phyloP scores from a whole-genome alignment of 1,139 yeast species.

The Geotrichum reessii region DNA sequence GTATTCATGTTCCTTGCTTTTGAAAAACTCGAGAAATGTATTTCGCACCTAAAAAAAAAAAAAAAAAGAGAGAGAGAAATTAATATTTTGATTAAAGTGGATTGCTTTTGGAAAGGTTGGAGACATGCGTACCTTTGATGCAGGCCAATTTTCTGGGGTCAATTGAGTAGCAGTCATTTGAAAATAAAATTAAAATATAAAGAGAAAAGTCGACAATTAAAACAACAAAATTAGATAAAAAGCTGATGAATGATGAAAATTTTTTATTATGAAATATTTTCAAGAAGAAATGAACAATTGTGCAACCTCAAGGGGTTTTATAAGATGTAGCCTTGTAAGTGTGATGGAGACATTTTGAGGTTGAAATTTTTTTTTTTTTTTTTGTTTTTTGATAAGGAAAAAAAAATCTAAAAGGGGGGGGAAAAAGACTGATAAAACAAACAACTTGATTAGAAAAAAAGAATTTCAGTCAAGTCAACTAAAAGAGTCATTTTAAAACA shows the following conservation, averaged over 20 bases:
- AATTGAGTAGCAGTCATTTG: not conserved
- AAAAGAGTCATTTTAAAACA: not conserved
- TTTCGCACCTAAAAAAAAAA: conserved; percentile 51
- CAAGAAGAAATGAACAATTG: not conserved
- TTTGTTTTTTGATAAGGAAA: not conserved
- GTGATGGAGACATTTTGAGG: not conserved
- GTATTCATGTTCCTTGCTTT: conserved; percentile 60
- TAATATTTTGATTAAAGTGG: not conserved
- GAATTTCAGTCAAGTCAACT: not conserved
- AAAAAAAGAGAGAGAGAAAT: too few relatives aligned
- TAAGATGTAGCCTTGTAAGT: not conserved
- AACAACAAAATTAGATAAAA: too few relatives aligned
- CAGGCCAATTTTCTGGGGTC: conserved; percentile 22
- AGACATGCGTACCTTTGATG: conserved; percentile 51
- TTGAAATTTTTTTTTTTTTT: not conserved
- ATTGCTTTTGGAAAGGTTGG: not conserved
- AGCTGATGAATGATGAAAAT: too few relatives aligned
- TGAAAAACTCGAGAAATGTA: conserved; percentile 79
- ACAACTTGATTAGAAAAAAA: too few relatives aligned
- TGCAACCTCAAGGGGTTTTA: not conserved
- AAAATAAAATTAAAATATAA: not conserved
- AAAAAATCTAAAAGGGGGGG: not conserved
- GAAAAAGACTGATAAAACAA: not conserved
- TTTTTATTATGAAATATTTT: not conserved
- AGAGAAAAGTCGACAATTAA: not conserved